A percentile compares a stretch with the other conserved stretches of the same genome.
Evolutionary conservation across 768 basidiomycete species (phyloP).

Genomic region (Mycena kentingensis): DNA sequence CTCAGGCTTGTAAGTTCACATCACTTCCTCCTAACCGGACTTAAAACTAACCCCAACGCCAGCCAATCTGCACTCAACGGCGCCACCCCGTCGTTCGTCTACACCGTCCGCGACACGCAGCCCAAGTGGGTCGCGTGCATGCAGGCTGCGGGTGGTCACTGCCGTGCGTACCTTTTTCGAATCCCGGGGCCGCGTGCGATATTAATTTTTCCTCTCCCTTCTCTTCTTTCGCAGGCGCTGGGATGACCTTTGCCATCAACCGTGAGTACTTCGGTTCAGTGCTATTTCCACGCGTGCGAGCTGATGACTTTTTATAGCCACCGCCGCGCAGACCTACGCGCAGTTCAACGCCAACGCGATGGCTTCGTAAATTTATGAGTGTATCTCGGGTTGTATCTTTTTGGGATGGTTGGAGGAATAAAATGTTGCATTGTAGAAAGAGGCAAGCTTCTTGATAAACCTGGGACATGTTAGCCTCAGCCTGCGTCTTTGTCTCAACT

Average conservation of each 20-base stretch:
- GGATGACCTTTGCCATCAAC: constrained; percentile 23
- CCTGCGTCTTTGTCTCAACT: too few relatives aligned
- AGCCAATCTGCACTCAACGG: constrained; percentile 11
- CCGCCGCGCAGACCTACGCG: constrained; percentile 8
- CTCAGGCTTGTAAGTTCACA: constrained; percentile 21
- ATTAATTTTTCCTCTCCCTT: neutral
- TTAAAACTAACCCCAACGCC: neutral
- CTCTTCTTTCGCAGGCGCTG: neutral
- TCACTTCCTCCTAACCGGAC: neutral
- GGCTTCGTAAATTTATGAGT: neutral
- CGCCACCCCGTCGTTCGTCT: constrained; percentile 9
- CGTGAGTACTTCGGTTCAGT: too few relatives aligned
- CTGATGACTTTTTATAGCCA: too few relatives aligned
- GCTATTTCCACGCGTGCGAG: too few relatives aligned
- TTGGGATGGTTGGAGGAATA: too few relatives aligned
- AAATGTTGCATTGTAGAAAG: too few relatives aligned
- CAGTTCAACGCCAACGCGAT: constrained; percentile 18
- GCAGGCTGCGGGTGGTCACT: constrained; percentile 21
- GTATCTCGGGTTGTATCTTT: too few relatives aligned
- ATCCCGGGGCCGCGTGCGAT: too few relatives aligned
- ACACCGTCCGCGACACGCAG: constrained; percentile 12
- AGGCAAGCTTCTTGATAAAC: too few relatives aligned
- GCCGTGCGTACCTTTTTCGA: constrained; percentile 13
- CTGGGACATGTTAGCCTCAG: too few relatives aligned
- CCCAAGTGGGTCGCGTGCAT: constrained; percentile 22